A percentile compares a stretch with the other conserved stretches of the same genome.
Conservation (phyloP, 2,329 filamentous ascomycete species). For the Calonectria pseudoturangicola region DNA sequence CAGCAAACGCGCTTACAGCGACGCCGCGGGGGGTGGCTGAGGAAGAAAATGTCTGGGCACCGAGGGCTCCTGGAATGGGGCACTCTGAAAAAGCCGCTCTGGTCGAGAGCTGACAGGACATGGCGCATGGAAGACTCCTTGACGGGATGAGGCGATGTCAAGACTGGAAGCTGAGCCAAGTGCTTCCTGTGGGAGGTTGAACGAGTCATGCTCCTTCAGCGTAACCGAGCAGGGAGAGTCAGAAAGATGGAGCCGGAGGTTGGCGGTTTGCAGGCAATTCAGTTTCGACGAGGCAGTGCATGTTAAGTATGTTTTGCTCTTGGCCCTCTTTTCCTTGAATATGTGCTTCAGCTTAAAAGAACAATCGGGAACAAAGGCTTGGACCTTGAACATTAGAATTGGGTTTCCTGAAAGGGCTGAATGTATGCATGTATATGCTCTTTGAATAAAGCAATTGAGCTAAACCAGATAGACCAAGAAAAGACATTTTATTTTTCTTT, state of each 20-base stretch:
- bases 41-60: not conserved
- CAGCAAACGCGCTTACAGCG: not conserved
- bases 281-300: not conserved
- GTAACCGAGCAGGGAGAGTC: no score
- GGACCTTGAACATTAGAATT: not conserved
- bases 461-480: no score
- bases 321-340: not conserved
- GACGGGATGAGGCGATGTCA: not conserved
- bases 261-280: not conserved
- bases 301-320: not conserved
- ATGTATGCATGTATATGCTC: no score
- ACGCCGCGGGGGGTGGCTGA: not conserved
- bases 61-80: not conserved
- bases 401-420: no score
- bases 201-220: not conserved
- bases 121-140: not conserved
- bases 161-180: not conserved
- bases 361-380: not conserved
- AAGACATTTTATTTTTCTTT: no score
- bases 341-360: not conserved
- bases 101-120: conserved; percentile 3
- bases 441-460: no score
- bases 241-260: not conserved
- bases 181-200: not conserved
- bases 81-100: not conserved